phyloP scores from a whole-genome alignment of 2,329 filamentous ascomycete species.

The Curvularia sp. region DNA sequence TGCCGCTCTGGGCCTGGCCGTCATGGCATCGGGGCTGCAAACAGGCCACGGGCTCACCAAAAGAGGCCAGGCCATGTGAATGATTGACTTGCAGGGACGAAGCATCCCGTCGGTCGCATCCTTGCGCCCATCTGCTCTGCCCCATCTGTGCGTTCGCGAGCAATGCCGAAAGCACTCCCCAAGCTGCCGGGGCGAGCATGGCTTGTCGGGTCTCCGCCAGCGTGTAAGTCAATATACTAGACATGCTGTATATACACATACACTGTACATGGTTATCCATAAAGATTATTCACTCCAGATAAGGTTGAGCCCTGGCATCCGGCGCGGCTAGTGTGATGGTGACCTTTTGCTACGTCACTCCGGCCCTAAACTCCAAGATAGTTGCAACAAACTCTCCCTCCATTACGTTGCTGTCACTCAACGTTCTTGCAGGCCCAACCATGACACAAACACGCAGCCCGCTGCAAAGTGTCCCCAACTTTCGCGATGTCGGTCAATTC shows the following conservation, averaged over 20 bases:
- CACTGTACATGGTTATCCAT: not conserved
- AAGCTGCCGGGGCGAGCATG: not conserved
- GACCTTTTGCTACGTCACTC: slow-evolving; percentile 19
- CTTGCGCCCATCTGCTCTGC: slow-evolving; percentile 11
- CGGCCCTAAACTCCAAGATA: not conserved
- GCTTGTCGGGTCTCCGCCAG: too few species aligned
- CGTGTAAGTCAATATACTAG: not conserved
- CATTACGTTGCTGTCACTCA: not conserved
- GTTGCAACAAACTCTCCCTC: not conserved
- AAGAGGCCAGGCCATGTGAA: slow-evolving; percentile 8
- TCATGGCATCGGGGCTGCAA: slow-evolving; percentile 16
- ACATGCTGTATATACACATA: not conserved
- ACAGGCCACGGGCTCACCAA: slow-evolving; percentile 8
- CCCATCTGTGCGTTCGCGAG: not conserved
- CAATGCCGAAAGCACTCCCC: not conserved
- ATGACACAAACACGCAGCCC: slow-evolving; percentile 25
- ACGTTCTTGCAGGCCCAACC: not conserved
- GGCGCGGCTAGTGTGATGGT: slow-evolving; percentile 14
- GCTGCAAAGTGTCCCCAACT: slow-evolving; percentile 46
- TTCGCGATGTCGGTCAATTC: slow-evolving; percentile 46
- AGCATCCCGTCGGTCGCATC: slow-evolving; percentile 3
- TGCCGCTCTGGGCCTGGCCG: slow-evolving; percentile 17
- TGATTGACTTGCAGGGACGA: slow-evolving; percentile 4
- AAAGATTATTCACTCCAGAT: not conserved
- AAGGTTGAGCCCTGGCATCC: not conserved